Conservation (phyloP, 2,329 filamentous ascomycete species). For the Fusarium annulatum region DNA sequence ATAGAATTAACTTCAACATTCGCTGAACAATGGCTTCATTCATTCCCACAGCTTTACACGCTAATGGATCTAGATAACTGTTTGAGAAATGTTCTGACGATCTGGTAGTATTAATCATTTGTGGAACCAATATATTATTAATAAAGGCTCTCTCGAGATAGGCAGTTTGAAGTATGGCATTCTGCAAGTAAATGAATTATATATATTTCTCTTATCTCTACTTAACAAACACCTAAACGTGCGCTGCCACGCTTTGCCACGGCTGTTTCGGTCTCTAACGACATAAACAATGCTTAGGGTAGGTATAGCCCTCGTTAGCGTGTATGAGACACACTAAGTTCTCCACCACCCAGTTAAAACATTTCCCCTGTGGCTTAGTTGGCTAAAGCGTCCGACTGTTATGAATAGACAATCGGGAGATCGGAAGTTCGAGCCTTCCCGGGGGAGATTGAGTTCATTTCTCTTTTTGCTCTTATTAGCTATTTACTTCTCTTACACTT, state of each 20-base stretch:
- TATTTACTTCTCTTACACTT: no score
- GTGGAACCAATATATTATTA: no score
- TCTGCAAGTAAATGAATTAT: accelerated
- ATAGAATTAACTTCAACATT: no score
- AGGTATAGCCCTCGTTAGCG: accelerated
- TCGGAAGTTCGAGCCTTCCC: conserved; percentile 47
- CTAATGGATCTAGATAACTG: no score
- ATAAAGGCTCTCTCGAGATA: no score
- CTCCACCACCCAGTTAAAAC: background rate
- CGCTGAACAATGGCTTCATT: no score
- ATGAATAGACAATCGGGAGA: conserved; percentile 44
- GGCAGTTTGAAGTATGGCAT: no score
- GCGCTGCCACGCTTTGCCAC: no score
- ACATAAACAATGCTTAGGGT: background rate
- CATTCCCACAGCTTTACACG: accelerated
- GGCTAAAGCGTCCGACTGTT: conserved; percentile 44
- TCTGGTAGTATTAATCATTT: no score
- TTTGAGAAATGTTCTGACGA: no score
- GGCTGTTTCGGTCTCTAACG: background rate
- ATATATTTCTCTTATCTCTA: accelerated
- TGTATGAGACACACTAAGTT: accelerated
- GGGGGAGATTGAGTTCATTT: conserved; percentile 26
- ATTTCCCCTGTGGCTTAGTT: conserved; percentile 42
- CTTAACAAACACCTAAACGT: accelerated
- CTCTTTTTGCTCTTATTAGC: background rate